A percentile compares a stretch with the other conserved stretches of the same genome.
These are phyloP conservation scores for Lactarius trivialis DNA, from an alignment of 768 basidiomycete genomes.

Conservation along the genomic window DNA sequence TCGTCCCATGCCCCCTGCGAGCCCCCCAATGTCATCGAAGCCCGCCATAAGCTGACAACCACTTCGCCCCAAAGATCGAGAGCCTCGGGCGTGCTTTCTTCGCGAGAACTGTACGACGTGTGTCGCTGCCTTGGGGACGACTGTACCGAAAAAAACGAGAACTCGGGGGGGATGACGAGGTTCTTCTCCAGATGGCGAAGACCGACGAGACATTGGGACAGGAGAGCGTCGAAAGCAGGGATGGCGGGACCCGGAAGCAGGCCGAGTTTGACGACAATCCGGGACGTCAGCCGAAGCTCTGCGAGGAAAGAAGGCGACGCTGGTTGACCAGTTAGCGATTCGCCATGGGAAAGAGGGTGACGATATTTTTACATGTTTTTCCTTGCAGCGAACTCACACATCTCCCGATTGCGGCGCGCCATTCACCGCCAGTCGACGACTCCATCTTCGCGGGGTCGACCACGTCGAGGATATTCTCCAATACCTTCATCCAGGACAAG, in stretches of 20 bases:
- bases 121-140: slow-evolving; percentile 8
- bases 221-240: slow-evolving; percentile 6
- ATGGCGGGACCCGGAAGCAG: slow-evolving; percentile 10
- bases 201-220: slow-evolving; percentile 12
- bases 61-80: slow-evolving; percentile 43
- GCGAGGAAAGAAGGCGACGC: not conserved
- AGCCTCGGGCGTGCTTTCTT: slow-evolving; percentile 26
- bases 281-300: not conserved
- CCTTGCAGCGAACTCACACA: slow-evolving; percentile 43
- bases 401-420: slow-evolving; percentile 49
- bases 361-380: slow-evolving; percentile 26
- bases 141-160: not conserved
- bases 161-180: not conserved
- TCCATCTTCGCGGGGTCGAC: slow-evolving; percentile 48
- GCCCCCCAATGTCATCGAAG: slow-evolving; percentile 37
- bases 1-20: slow-evolving; percentile 40
- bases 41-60: slow-evolving; percentile 53
- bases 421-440: slow-evolving; percentile 48
- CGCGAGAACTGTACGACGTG: slow-evolving; percentile 28
- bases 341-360: not conserved
- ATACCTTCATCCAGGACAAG: slow-evolving; percentile 26
- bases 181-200: slow-evolving; percentile 14
- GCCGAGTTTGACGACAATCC: slow-evolving; percentile 12
- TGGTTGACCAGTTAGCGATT: not conserved
- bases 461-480: slow-evolving; percentile 34